Percentiles rank a stretch among this genome's conserved stretches.
phyloP scores from a whole-genome alignment of 2,329 filamentous ascomycete genomes.

The Graphiopsis chlorocephala region DNA sequence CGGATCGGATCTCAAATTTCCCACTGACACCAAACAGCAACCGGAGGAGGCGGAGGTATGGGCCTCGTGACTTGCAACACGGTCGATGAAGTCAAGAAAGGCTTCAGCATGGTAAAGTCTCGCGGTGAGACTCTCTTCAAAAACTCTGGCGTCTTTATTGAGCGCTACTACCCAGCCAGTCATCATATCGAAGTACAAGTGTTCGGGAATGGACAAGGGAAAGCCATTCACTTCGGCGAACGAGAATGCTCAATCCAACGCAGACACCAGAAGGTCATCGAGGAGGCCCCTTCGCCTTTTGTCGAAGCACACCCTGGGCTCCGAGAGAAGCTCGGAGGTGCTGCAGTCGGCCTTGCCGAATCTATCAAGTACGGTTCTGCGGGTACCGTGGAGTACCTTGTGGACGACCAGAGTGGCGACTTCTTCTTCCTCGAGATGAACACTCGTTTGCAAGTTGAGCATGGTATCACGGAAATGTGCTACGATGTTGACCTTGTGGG shows the following conservation, averaged over 20 bases:
- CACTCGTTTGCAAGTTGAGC: slow-evolving; percentile 57
- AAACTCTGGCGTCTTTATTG: slow-evolving; percentile 79
- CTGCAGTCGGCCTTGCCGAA: slow-evolving; percentile 66
- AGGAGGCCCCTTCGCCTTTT: slow-evolving; percentile 81
- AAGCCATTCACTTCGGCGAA: slow-evolving; percentile 81
- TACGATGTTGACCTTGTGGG: slow-evolving; percentile 55
- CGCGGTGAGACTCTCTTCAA: slow-evolving; percentile 78
- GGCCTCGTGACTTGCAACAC: slow-evolving; percentile 73
- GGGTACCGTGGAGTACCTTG: slow-evolving; percentile 86
- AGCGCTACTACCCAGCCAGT: slow-evolving; percentile 75
- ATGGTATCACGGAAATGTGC: slow-evolving; percentile 57
- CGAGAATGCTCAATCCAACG: slow-evolving; percentile 85
- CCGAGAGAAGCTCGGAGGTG: slow-evolving; percentile 60
- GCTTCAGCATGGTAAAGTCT: slow-evolving; percentile 60
- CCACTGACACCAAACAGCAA: slow-evolving; percentile 36
- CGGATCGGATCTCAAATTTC: slow-evolving; percentile 73
- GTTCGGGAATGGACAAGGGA: slow-evolving; percentile 77
- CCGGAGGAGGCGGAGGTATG: slow-evolving; percentile 68
- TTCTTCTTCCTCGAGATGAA: slow-evolving; percentile 70
- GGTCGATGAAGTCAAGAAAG: slow-evolving; percentile 66
- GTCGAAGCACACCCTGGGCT: slow-evolving; percentile 51
- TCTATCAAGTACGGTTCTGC: slow-evolving; percentile 71
- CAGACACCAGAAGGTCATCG: slow-evolving; percentile 85
- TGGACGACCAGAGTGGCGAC: slow-evolving; percentile 75
- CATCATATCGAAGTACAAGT: slow-evolving; percentile 89